Evolutionary conservation across 179 eudicot species (phyloP).

Genomic region (Beta corolliflora): DNA sequence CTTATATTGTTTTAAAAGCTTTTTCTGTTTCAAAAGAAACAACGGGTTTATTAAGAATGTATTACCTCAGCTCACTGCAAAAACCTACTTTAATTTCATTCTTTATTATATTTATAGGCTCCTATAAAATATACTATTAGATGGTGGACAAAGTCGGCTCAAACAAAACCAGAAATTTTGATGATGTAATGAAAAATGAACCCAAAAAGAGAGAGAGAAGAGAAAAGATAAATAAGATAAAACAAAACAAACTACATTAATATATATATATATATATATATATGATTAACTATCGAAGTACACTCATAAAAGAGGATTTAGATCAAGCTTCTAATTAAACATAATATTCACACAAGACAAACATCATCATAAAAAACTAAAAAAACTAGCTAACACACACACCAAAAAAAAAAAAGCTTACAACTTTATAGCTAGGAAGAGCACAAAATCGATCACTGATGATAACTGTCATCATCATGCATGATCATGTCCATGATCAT

Average conservation of each 20-base stretch:
- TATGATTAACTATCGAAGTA: background rate
- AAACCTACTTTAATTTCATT: too few relatives aligned
- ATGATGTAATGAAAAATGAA: background rate
- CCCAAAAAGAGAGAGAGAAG: background rate
- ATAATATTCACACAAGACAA: constrained; percentile 14
- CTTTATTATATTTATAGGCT: background rate
- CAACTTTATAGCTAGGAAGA: background rate
- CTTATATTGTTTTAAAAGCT: too few relatives aligned
- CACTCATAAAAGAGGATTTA: background rate
- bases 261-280: too few relatives aligned
- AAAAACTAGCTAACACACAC: background rate
- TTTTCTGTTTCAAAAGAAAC: too few relatives aligned
- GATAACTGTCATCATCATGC: background rate
- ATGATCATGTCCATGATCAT: constrained; percentile 1
- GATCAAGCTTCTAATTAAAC: constrained; percentile 13
- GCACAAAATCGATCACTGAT: background rate
- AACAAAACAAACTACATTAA: background rate
- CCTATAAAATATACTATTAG: background rate
- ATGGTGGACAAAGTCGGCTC: background rate
- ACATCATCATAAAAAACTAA: background rate
- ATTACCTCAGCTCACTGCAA: too few relatives aligned
- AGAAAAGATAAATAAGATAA: background rate
- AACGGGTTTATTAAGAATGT: too few relatives aligned
- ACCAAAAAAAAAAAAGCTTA: background rate
- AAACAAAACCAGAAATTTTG: background rate